Conservation (phyloP, 352 stramenopile genomes). For the Plasmopara viticola region DNA sequence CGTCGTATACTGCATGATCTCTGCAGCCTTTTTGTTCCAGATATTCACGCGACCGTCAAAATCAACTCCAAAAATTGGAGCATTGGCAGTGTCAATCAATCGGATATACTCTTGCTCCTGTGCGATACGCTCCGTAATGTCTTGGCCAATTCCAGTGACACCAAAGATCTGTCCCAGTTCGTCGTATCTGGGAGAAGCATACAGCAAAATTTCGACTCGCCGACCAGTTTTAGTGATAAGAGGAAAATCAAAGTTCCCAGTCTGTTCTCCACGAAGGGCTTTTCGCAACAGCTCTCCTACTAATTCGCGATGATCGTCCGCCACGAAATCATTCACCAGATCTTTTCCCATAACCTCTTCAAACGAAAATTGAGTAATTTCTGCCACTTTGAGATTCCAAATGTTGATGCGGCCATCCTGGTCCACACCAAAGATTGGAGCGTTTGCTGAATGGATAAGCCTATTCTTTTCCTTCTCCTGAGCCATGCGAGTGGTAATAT, state of each 20-base stretch:
- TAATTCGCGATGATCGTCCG: conserved; percentile 22
- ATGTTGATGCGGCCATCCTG: conserved; percentile 49
- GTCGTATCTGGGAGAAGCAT: conserved; percentile 63
- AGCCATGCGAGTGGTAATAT: conserved; percentile 58
- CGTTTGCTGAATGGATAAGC: conserved; percentile 65
- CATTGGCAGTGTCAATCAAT: conserved; percentile 69
- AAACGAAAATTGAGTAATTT: conserved; percentile 67
- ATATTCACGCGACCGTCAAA: conserved; percentile 42
- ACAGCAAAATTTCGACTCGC: conserved; percentile 48
- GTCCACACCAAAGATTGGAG: conserved; percentile 72
- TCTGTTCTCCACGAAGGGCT: conserved; percentile 45
- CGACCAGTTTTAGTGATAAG: conserved; percentile 46
- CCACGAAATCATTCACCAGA: conserved; percentile 55
- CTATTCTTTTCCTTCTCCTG: conserved; percentile 61
- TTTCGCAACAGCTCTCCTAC: conserved; percentile 26
- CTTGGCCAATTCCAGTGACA: conserved; percentile 74
- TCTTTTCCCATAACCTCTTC: conserved; percentile 75
- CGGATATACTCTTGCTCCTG: conserved; percentile 11
- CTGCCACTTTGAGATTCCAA: conserved; percentile 72
- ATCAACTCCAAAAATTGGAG: conserved; percentile 69
- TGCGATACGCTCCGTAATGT: conserved; percentile 8
- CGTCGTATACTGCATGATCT: conserved; percentile 50
- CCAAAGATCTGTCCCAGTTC: conserved; percentile 66
- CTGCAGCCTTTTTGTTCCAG: conserved; percentile 12
- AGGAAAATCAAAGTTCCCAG: conserved; percentile 79